Percentiles rank a stretch among this genome's conserved stretches.
These are phyloP conservation scores for Nakazawaea sp. DNA, from an alignment of 805 yeast species.

Conservation along the genomic window DNA sequence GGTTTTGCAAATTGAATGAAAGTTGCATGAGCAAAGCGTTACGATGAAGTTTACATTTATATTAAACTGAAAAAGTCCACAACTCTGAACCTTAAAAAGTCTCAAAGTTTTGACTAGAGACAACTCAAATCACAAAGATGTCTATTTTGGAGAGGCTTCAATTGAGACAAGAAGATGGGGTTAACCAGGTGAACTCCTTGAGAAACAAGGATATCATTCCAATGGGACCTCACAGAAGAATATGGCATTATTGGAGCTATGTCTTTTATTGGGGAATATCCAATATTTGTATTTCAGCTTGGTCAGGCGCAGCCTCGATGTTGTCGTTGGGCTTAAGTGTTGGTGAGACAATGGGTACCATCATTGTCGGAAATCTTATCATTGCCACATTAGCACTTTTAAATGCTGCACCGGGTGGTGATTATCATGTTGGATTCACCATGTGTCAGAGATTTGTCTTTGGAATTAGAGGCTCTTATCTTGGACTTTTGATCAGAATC, in stretches of 20 bases:
- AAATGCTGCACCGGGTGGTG: conserved; percentile 40
- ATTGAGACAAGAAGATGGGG: conserved; percentile 1
- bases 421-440: conserved; percentile 45
- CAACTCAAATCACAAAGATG: too few species aligned
- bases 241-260: conserved; percentile 39
- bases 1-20: too few species aligned
- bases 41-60: too few species aligned
- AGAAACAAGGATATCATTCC: conserved; percentile 36
- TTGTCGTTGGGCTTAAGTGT: conserved; percentile 37
- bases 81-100: too few species aligned
- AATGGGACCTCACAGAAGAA: conserved; percentile 34
- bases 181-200: conserved; percentile 3
- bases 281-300: conserved; percentile 3
- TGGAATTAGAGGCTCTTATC: conserved; percentile 38
- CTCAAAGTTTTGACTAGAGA: too few species aligned
- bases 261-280: conserved; percentile 35
- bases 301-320: conserved; percentile 16
- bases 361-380: conserved; percentile 38
- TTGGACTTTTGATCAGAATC: conserved; percentile 37
- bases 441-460: conserved; percentile 35
- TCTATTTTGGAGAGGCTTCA: not conserved
- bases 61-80: too few species aligned
- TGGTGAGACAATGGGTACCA: conserved; percentile 36
- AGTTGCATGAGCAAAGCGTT: too few species aligned
- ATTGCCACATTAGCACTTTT: conserved; percentile 36